phyloP scores from a whole-genome alignment of 352 stramenopile species.

The Pythium chondricola region DNA sequence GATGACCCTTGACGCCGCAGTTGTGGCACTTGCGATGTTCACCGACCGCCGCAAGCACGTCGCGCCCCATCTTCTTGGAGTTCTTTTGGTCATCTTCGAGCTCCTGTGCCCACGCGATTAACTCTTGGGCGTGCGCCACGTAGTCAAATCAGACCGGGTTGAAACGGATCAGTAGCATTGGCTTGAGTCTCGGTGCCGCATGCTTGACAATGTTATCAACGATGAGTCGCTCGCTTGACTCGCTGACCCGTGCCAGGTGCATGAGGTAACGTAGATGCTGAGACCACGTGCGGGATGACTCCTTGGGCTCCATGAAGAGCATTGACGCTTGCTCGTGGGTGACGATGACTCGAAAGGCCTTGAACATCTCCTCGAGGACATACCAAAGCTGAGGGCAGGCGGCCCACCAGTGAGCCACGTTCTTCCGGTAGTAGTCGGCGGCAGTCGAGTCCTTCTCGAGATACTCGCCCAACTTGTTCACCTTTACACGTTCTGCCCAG shows the following conservation, averaged over 20 bases:
- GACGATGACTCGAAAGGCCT: not conserved
- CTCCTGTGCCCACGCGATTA: conserved; percentile 1
- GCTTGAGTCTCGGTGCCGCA: not conserved
- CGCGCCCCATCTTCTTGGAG: not conserved
- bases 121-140: conserved; percentile 8
- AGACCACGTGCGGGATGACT: not conserved
- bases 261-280: conserved; percentile 9
- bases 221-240: not conserved
- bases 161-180: not conserved
- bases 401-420: conserved; percentile 2
- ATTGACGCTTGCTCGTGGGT: not conserved
- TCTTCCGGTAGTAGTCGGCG: not conserved
- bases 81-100: not conserved
- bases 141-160: not conserved
- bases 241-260: not conserved
- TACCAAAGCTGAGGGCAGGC: not conserved
- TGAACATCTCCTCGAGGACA: not conserved
- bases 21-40: not conserved
- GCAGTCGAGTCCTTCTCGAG: not conserved
- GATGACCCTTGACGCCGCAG: not conserved
- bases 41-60: not conserved
- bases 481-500: not conserved
- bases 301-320: conserved; percentile 1
- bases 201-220: conserved; percentile 10
- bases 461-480: not conserved